phyloP scores from a whole-genome alignment of 352 stramenopile species.

The Globisporangium lucens region DNA sequence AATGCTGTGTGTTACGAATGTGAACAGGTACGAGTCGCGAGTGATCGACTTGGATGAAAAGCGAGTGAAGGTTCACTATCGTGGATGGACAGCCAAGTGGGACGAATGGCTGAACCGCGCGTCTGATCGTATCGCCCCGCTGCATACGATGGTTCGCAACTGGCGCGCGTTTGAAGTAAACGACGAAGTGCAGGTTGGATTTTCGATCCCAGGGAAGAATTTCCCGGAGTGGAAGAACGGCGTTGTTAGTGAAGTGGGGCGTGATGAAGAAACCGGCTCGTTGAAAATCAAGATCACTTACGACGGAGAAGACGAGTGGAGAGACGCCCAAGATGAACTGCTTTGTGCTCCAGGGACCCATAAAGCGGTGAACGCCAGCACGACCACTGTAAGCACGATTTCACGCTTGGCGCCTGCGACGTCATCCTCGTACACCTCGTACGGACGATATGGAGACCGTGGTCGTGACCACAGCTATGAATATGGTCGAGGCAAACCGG shows the following conservation, averaged over 20 bases:
- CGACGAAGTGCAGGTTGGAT: slow-evolving; percentile 54
- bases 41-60: slow-evolving; percentile 37
- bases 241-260: slow-evolving; percentile 33
- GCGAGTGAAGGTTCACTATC: slow-evolving; percentile 93
- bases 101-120: slow-evolving; percentile 94
- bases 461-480: slow-evolving; percentile 39
- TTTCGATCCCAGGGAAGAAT: slow-evolving; percentile 24
- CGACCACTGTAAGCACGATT: not conserved
- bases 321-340: slow-evolving; percentile 62
- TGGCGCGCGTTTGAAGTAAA: slow-evolving; percentile 64
- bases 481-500: slow-evolving; percentile 45
- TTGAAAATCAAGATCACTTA: slow-evolving; percentile 47
- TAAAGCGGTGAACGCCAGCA: slow-evolving; percentile 43
- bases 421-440: slow-evolving; percentile 24
- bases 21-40: slow-evolving; percentile 57
- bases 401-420: slow-evolving; percentile 1
- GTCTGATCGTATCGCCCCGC: slow-evolving; percentile 86
- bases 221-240: slow-evolving; percentile 67
- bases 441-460: slow-evolving; percentile 28
- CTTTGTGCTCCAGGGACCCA: slow-evolving; percentile 57
- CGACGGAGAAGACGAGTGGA: slow-evolving; percentile 43
- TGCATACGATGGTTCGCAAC: slow-evolving; percentile 83
- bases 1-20: not conserved
- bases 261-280: slow-evolving; percentile 15
- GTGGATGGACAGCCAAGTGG: slow-evolving; percentile 96